Percentiles rank a stretch among this genome's conserved stretches.
These are phyloP conservation scores for Bolboschoenoplectus hybrid DNA, from an alignment of 202 grass and related monocot species.

Conservation along the genomic window DNA sequence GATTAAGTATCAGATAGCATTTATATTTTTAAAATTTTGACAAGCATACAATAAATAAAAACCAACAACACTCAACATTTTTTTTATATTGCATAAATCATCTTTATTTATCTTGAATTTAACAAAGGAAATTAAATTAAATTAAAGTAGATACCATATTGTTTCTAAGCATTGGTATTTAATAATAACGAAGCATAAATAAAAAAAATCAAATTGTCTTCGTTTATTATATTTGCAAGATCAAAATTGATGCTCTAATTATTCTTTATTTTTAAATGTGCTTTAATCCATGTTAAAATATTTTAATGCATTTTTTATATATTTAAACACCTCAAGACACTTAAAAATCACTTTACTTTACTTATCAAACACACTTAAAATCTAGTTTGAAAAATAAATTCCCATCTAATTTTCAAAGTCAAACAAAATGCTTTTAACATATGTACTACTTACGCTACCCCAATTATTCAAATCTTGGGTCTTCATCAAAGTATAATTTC, in stretches of 20 bases:
- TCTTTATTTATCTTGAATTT: not conserved
- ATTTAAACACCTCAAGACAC: not conserved
- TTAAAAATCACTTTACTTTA: not conserved
- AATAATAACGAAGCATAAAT: too few species aligned
- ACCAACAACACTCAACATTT: not conserved
- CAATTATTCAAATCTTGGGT: constrained; percentile 19
- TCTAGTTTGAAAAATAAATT: not conserved
- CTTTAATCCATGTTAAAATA: not conserved
- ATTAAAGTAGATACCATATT: too few species aligned
- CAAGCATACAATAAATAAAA: not conserved
- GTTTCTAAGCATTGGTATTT: too few species aligned
- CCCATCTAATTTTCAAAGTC: not conserved
- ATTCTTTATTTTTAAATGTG: not conserved
- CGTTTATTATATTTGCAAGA: too few species aligned
- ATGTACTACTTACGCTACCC: not conserved
- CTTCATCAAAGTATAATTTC: not conserved
- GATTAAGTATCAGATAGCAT: not conserved
- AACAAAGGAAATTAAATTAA: not conserved
- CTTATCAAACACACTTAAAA: not conserved
- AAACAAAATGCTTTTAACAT: not conserved
- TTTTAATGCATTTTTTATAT: not conserved
- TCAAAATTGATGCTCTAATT: not conserved
- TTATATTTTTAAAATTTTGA: not conserved
- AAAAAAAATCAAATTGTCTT: too few species aligned
- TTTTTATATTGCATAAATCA: not conserved